phyloP scores from a whole-genome alignment of 345 rosid species.

The Pistacia integerrima region DNA sequence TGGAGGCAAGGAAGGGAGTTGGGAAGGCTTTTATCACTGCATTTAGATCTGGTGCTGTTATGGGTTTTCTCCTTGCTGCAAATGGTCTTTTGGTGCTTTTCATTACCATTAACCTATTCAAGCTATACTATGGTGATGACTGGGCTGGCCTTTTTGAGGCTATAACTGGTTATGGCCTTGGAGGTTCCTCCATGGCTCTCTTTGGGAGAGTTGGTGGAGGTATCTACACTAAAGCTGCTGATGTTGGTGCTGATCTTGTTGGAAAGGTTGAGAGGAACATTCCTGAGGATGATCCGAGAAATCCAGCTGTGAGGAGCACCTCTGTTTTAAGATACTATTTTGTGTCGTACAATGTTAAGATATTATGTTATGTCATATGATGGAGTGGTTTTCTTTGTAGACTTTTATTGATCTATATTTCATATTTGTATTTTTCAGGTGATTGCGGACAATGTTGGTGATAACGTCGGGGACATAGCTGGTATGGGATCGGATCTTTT shows the following conservation, averaged over 20 bases:
- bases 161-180: slow-evolving; percentile 85
- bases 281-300: slow-evolving; percentile 85
- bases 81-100: slow-evolving; percentile 77
- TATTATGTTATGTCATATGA: neutral
- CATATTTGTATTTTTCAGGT: slow-evolving; percentile 44
- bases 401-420: slow-evolving; percentile 13
- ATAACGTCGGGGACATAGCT: slow-evolving; percentile 84
- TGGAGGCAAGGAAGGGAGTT: slow-evolving; percentile 88
- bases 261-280: slow-evolving; percentile 84
- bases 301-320: slow-evolving; percentile 67
- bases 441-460: slow-evolving; percentile 88
- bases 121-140: slow-evolving; percentile 77
- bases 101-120: slow-evolving; percentile 67
- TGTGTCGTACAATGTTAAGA: too few relatives aligned
- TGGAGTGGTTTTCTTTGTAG: neutral
- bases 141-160: slow-evolving; percentile 85
- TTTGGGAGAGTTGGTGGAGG: slow-evolving; percentile 90
- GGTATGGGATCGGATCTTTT: slow-evolving; percentile 87
- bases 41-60: slow-evolving; percentile 79
- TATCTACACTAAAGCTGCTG: slow-evolving; percentile 85
- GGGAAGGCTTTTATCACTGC: slow-evolving; percentile 82
- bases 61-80: slow-evolving; percentile 88
- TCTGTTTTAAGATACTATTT: slow-evolving; percentile 1
- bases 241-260: slow-evolving; percentile 91
- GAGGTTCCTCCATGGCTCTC: slow-evolving; percentile 89